phyloP scores from a whole-genome alignment of 768 basidiomycete species.

The Epithele typhae region DNA sequence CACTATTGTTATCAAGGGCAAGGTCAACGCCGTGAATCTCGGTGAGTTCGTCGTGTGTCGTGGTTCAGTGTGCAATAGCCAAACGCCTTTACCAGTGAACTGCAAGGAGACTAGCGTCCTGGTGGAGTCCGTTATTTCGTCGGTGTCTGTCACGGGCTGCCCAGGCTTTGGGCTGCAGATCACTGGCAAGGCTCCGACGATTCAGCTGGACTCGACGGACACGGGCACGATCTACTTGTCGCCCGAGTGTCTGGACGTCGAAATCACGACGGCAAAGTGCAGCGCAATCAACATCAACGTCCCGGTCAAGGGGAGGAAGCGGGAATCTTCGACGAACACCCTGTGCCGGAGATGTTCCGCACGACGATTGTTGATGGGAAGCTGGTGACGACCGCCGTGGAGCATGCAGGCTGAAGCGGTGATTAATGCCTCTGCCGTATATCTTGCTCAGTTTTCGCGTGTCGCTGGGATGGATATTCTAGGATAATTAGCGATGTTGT shows the following conservation, averaged over 20 bases:
- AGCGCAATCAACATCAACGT: slow-evolving; percentile 88
- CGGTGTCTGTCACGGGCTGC: slow-evolving; percentile 82
- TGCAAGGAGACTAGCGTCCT: slow-evolving; percentile 85
- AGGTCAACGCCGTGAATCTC: slow-evolving; percentile 90
- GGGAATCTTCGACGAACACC: slow-evolving; percentile 83
- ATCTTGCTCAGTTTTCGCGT: background rate
- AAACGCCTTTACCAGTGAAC: slow-evolving; percentile 51
- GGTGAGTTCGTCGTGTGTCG: slow-evolving; percentile 41
- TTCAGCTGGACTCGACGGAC: slow-evolving; percentile 93
- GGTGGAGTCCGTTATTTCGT: slow-evolving; percentile 90
- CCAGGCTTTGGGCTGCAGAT: slow-evolving; percentile 94
- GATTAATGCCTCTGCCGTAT: background rate
- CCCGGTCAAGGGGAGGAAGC: slow-evolving; percentile 88
- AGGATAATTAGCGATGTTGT: too few species aligned
- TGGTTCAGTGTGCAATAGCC: background rate
- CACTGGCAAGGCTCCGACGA: slow-evolving; percentile 83
- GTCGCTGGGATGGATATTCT: background rate
- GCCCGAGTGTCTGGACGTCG: slow-evolving; percentile 68
- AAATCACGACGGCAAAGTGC: slow-evolving; percentile 94
- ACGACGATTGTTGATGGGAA: slow-evolving; percentile 78
- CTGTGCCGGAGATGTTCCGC: slow-evolving; percentile 95
- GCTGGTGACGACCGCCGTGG: slow-evolving; percentile 83
- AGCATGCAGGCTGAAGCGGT: slow-evolving; percentile 59
- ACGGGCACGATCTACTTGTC: slow-evolving; percentile 94
- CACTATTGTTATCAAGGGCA: slow-evolving; percentile 82